Conservation (phyloP, 768 basidiomycete species). For the Lactifluus subvellereus region DNA sequence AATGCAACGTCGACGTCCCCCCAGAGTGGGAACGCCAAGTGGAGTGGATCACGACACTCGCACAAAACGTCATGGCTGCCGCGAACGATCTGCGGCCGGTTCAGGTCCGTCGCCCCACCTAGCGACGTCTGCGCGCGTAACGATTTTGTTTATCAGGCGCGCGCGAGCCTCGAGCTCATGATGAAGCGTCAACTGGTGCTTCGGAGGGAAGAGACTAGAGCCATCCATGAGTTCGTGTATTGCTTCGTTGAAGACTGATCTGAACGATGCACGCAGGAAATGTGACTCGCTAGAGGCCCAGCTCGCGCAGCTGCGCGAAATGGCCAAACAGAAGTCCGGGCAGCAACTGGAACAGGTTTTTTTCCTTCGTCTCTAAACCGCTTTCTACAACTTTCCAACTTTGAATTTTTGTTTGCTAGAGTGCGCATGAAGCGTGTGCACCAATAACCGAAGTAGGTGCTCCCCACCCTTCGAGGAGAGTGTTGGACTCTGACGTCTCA, state of each 20-base stretch:
- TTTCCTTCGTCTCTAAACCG: background rate
- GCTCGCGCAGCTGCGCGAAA: conserved; percentile 47
- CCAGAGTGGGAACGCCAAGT: conserved; percentile 72
- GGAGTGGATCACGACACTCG: conserved; percentile 76
- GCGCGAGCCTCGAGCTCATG: conserved; percentile 76
- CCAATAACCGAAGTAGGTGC: conserved; percentile 8
- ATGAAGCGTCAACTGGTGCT: conserved; percentile 75
- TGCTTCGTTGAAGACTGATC: background rate
- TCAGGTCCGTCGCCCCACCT: conserved; percentile 45
- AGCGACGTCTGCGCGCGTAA: background rate
- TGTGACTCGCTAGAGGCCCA: conserved; percentile 65
- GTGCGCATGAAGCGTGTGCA: background rate
- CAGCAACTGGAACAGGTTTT: conserved; percentile 20
- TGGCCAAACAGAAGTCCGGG: conserved; percentile 7
- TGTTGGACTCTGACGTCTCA: background rate
- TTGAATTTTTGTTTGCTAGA: background rate
- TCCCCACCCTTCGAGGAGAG: background rate
- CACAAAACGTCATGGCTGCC: conserved; percentile 84
- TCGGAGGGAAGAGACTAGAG: conserved; percentile 62
- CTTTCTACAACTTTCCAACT: too few relatives aligned
- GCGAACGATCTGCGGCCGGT: conserved; percentile 87
- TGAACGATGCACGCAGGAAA: conserved; percentile 41
- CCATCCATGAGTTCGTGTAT: conserved; percentile 57
- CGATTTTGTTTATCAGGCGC: conserved; percentile 44
- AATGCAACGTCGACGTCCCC: conserved; percentile 38